Base-by-base conservation (phyloP, 257 asterid species). In the Striga asiatica region DNA sequence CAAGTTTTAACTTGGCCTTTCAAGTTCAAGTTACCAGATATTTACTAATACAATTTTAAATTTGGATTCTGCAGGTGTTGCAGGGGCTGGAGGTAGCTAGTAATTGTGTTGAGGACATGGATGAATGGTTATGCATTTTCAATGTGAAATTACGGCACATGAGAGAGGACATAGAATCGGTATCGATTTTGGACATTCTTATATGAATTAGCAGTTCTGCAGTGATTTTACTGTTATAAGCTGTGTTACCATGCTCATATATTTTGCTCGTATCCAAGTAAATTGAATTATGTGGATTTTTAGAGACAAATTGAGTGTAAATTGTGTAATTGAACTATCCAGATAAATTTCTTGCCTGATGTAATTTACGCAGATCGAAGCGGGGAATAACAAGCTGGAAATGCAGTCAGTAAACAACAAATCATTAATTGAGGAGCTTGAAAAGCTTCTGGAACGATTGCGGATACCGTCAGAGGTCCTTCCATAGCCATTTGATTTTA, bases 111-210 rank as follows among this genome's bases (percentile, higher is more conserved):
- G 99, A 92, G 60, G 99, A 92, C 70, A 78, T 92, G 97, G 99
- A 92, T 78, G 94, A 92, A 71, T 92, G 99, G 99, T 66, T 92
- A 70, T 65, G 93, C 73, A 92, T 92, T 65, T 92, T 92, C 60
- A 92, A 92, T 71, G 76, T 92, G 27, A 92, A 92, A 76, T 83
- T 92, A 61, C 80, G 95, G 71, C 99, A 92, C 79, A 92, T 92
- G 99, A 84, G 99, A 74, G 97, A 92, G 81, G 99, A 92, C 72
- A 92, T 92, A 46, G 97, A 92, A 72, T 84, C 97, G 74, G 99
- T 92, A 74, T 54, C 71, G 49, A 66, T 65, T 64, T 45, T 60
- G 18, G 39, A 60, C 42, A 50, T 53, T 58, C 49, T 60, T 49
- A 11, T 61, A 37, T 25, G 46, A 59, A 56, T 34, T 31, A 28